Conservation (phyloP, 2,329 filamentous ascomycete species). For the Didymella keratinophila region DNA sequence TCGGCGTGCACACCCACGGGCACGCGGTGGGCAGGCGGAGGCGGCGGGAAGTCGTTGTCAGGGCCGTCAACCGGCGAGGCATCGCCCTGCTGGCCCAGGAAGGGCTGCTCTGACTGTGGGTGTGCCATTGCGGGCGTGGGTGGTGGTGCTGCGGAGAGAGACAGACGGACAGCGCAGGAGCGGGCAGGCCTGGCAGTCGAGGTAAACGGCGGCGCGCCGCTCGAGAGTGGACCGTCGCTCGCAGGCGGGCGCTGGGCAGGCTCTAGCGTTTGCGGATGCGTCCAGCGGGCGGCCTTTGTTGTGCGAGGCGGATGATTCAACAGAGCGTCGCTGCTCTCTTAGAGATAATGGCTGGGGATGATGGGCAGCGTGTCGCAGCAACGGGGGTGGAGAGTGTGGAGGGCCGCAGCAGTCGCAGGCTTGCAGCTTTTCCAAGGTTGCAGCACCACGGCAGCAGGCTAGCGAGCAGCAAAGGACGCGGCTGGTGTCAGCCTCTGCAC, state of each 20-base stretch:
- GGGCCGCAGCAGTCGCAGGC: constrained; percentile 7
- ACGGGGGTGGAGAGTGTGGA: constrained; percentile 8
- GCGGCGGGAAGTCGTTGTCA: constrained; percentile 41
- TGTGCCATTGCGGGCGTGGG: constrained; percentile 10
- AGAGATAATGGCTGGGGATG: not conserved
- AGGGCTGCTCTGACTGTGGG: constrained; percentile 24
- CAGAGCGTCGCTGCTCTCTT: not conserved
- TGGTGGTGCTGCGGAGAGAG: not conserved
- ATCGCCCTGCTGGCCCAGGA: constrained; percentile 30
- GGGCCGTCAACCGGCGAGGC: constrained; percentile 34
- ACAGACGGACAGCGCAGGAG: not conserved
- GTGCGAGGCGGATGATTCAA: not conserved
- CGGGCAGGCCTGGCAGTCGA: constrained; percentile 2
- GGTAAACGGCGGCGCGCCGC: constrained; percentile 14
- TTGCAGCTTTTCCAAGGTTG: constrained; percentile 18
- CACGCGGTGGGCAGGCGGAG: constrained; percentile 44
- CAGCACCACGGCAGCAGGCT: constrained; percentile 10
- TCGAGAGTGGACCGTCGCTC: constrained; percentile 13
- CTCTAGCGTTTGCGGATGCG: constrained; percentile 13
- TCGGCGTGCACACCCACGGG: constrained; percentile 40
- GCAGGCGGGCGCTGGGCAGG: constrained; percentile 3
- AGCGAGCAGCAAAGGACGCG: constrained; percentile 5
- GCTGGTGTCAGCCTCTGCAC: constrained; percentile 20
- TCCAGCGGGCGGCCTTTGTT: not conserved
- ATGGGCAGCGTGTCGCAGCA: not conserved